Evolutionary conservation across 306 rosid genomes (phyloP).

Genomic region (Quercus ilex): DNA sequence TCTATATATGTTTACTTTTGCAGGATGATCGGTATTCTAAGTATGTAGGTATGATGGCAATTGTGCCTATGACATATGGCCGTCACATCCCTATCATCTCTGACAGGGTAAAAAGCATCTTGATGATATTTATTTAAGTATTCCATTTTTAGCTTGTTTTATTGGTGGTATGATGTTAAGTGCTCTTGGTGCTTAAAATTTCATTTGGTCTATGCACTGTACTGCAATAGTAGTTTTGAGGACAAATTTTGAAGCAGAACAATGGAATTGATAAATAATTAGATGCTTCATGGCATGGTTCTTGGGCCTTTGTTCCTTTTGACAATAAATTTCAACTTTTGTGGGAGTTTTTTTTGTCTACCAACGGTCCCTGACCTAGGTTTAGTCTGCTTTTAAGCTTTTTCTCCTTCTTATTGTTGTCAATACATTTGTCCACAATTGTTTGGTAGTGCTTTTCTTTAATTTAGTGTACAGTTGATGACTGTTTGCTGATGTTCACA

Average conservation of each 20-base stretch:
- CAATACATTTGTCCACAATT: neutral
- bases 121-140: neutral
- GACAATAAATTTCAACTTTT: neutral
- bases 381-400: neutral
- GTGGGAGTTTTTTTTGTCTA: neutral
- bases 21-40: conserved; percentile 94
- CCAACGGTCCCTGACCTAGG: neutral
- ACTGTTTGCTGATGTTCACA: neutral
- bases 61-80: conserved; percentile 91
- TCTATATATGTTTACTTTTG: conserved; percentile 16
- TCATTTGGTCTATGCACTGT: neutral
- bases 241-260: neutral
- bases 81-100: conserved; percentile 90
- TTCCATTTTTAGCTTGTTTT: neutral
- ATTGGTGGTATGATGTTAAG: neutral
- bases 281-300: neutral
- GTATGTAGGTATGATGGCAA: conserved; percentile 83
- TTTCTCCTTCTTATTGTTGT: neutral
- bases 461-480: neutral
- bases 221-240: neutral
- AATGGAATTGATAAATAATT: neutral
- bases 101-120: conserved; percentile 55
- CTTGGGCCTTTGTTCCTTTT: neutral
- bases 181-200: neutral
- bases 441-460: neutral